Evolutionary conservation across 2,329 filamentous ascomycete species (phyloP).

Genomic region (Venturia carpophila): DNA sequence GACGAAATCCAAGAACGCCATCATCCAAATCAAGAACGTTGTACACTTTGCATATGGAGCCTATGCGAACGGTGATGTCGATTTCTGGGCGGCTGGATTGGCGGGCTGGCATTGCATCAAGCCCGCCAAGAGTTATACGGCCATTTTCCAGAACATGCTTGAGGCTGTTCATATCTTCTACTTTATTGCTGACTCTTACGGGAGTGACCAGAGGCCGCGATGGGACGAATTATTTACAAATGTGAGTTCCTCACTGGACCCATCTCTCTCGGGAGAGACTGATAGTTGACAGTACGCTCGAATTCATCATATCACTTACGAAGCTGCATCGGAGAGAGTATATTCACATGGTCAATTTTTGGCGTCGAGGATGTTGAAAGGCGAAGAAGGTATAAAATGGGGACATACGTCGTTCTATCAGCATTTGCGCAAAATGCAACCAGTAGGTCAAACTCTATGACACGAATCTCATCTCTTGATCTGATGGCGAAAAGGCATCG

Average conservation of each 20-base stretch:
- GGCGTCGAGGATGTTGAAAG: conserved; percentile 37
- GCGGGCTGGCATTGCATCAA: conserved; percentile 63
- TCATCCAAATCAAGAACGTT: conserved; percentile 39
- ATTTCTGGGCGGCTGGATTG: conserved; percentile 58
- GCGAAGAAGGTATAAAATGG: conserved; percentile 40
- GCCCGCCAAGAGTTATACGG: conserved; percentile 50
- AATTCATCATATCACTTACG: conserved; percentile 27
- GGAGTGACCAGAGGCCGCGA: not conserved
- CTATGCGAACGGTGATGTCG: conserved; percentile 48
- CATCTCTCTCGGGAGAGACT: not conserved
- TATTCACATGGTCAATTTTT: conserved; percentile 36
- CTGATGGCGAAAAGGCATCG: not conserved
- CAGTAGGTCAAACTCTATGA: conserved; percentile 22
- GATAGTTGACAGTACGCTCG: conserved; percentile 27
- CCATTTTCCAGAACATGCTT: conserved; percentile 52
- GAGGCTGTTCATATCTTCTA: conserved; percentile 59
- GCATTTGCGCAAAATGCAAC: conserved; percentile 33
- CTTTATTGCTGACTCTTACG: conserved; percentile 51
- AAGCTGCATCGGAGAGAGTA: conserved; percentile 27
- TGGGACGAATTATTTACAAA: conserved; percentile 19
- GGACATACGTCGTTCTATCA: conserved; percentile 35
- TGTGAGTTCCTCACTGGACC: not conserved
- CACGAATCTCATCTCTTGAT: not conserved
- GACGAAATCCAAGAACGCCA: conserved; percentile 16
- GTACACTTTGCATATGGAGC: conserved; percentile 41